These are phyloP conservation scores for Capsella bursapastoris DNA, from an alignment of 345 rosid genomes.

Conservation along the genomic window DNA sequence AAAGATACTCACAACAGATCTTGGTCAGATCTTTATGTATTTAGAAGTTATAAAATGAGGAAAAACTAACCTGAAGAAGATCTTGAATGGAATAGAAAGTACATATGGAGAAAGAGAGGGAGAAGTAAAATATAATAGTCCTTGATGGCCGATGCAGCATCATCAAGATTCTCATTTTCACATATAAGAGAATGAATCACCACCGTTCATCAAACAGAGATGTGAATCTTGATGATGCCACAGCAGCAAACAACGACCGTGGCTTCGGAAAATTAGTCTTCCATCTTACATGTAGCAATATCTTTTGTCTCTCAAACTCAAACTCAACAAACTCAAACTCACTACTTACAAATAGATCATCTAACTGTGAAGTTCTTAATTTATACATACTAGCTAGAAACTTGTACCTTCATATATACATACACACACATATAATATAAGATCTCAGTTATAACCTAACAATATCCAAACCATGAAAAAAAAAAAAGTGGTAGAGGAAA, in stretches of 20 bases:
- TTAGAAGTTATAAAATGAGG: not conserved
- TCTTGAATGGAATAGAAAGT: slow-evolving; percentile 21
- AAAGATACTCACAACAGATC: slow-evolving; percentile 11
- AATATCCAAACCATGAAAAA: slow-evolving; percentile 4
- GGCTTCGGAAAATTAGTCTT: slow-evolving; percentile 18
- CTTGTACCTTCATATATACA: not conserved
- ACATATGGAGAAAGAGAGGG: not conserved
- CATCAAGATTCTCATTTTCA: slow-evolving; percentile 95
- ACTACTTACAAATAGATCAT: slow-evolving; percentile 1
- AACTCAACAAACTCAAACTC: not conserved
- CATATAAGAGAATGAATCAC: slow-evolving; percentile 39
- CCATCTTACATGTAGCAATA: slow-evolving; percentile 6
- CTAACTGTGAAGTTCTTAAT: not conserved
- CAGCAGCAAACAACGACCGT: slow-evolving; percentile 80
- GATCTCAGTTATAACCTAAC: slow-evolving; percentile 17
- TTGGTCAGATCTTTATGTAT: slow-evolving; percentile 23
- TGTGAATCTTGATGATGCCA: slow-evolving; percentile 99
- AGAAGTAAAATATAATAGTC: slow-evolving; percentile 19
- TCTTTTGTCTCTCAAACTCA: slow-evolving; percentile 21
- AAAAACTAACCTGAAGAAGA: slow-evolving; percentile 35
- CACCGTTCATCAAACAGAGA: slow-evolving; percentile 41
- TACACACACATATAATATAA: not conserved
- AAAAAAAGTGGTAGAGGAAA: too few species aligned
- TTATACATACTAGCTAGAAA: slow-evolving; percentile 4
- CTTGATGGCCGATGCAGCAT: slow-evolving; percentile 86